Conservation (phyloP, 495 filamentous ascomycete genomes). For the Penicillium chermesinum region DNA sequence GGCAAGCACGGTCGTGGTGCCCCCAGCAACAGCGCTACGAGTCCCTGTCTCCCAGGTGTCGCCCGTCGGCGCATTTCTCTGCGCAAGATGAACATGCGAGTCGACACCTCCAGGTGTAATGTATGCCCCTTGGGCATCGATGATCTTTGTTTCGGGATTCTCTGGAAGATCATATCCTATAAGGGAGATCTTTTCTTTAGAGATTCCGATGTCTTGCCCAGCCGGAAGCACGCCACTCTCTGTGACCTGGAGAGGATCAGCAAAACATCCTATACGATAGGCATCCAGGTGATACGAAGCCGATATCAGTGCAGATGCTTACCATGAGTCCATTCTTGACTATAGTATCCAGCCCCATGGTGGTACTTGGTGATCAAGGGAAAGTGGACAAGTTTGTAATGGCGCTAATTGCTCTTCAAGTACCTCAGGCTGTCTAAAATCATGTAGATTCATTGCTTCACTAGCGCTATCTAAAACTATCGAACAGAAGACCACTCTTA, state of each 20-base stretch:
- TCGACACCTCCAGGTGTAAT: conserved; percentile 39
- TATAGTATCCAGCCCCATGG: conserved; percentile 2
- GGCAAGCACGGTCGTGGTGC: conserved; percentile 55
- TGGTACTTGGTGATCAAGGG: background rate
- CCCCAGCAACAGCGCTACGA: conserved; percentile 53
- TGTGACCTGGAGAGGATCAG: background rate
- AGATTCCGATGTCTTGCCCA: conserved; percentile 5
- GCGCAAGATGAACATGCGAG: conserved; percentile 40
- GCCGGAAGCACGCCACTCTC: conserved; percentile 4
- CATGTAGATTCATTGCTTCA: too few relatives aligned
- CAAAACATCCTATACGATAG: too few relatives aligned
- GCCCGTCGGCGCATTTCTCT: conserved; percentile 45
- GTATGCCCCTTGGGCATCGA: conserved; percentile 11
- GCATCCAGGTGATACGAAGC: too few relatives aligned
- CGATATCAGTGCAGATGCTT: background rate
- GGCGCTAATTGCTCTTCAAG: too few relatives aligned
- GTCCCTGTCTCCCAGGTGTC: conserved; percentile 45
- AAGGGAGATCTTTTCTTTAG: conserved; percentile 2
- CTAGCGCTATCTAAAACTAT: too few relatives aligned
- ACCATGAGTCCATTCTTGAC: conserved; percentile 6
- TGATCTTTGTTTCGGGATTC: conserved; percentile 2
- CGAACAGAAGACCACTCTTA: too few relatives aligned
- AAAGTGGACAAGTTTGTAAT: too few relatives aligned
- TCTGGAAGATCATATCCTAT: conserved; percentile 4
- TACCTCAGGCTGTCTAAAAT: too few relatives aligned